Conservation (phyloP, 2,329 filamentous ascomycete species). For the Aspergillus ochraceoroseus region DNA sequence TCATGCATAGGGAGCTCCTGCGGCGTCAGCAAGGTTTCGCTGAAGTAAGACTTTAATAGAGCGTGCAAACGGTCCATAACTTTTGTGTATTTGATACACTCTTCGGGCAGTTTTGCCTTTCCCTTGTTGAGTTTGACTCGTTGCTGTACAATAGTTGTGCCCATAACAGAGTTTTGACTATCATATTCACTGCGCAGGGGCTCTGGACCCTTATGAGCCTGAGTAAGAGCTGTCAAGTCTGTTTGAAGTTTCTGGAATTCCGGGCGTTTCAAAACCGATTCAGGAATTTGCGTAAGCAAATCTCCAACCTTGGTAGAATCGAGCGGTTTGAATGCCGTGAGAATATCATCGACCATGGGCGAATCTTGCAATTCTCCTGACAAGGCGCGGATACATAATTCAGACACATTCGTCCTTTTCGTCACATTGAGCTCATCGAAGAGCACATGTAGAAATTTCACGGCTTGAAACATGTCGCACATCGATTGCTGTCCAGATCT, state of each 20-base stretch:
- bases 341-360: constrained; percentile 49
- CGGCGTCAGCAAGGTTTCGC: constrained; percentile 46
- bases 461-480: constrained; percentile 32
- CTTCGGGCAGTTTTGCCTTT: constrained; percentile 50
- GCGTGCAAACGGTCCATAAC: constrained; percentile 48
- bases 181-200: constrained; percentile 70
- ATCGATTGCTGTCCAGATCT: constrained; percentile 40
- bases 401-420: constrained; percentile 33
- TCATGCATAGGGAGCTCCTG: constrained; percentile 53
- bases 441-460: constrained; percentile 28
- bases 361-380: constrained; percentile 52
- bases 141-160: constrained; percentile 57
- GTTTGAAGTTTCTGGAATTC: constrained; percentile 43
- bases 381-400: constrained; percentile 41
- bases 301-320: constrained; percentile 48
- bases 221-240: constrained; percentile 47
- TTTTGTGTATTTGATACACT: constrained; percentile 53
- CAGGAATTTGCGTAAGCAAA: constrained; percentile 39
- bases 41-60: constrained; percentile 46
- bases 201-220: constrained; percentile 45
- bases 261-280: constrained; percentile 31
- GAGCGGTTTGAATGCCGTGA: constrained; percentile 50
- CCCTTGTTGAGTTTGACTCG: constrained; percentile 56
- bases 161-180: constrained; percentile 54
- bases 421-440: constrained; percentile 28